Evolutionary conservation across 2,329 filamentous ascomycete species (phyloP), one percentile per base, ranked within the genome.

Genomic region (Pseudophaeomoniella oleicola): DNA sequence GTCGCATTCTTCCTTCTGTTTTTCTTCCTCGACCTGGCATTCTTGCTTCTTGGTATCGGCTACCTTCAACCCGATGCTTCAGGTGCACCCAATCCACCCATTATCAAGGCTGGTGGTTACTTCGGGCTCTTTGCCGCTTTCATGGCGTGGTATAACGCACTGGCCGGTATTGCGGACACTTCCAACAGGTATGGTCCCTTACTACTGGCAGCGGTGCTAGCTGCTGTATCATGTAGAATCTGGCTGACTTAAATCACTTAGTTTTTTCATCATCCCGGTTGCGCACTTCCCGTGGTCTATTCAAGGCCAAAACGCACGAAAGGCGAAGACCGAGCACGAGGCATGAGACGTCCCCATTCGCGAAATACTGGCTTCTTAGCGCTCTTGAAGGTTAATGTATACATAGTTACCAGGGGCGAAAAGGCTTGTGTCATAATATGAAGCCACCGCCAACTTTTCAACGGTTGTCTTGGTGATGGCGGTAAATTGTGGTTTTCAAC

Each of bases 271-370:
- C 58, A 75, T 93, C 43, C 88, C 87, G 36, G 86, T 94, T 44
- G 78, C 81, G 50, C 86, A 94, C 69, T 92, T 94, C 70, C 88
- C 87, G 37, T 94, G 88, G 88, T 88, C 82, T 27, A 79, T 81
- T 50, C 81, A 80, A 62, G 81, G 75, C 37, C 72, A 71, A 43
- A 69, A 75, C 57, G 57, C 55, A 42, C 71, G 77, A 42, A 55
- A 52, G 41, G 49, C 6, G 22, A n/a, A 27, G 6, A 6, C n/a
- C 22, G 6, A 6, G 6, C 22, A 27, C 22, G 22, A 27, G n/a
- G 22, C 22, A n/a, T 27, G n/a, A 27, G n/a, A n/a, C n/a, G n/a
- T n/a, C n/a, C n/a, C n/a, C n/a, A n/a, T n/a, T n/a, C n/a, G n/a
- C n/a, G n/a, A n/a, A n/a, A n/a, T n/a, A n/a, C n/a, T n/a, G n/a